Evolutionary conservation across 2,329 filamentous ascomycete species (phyloP), one percentile per base, ranked within the genome.

Genomic region (Cordyceps cicadae): DNA sequence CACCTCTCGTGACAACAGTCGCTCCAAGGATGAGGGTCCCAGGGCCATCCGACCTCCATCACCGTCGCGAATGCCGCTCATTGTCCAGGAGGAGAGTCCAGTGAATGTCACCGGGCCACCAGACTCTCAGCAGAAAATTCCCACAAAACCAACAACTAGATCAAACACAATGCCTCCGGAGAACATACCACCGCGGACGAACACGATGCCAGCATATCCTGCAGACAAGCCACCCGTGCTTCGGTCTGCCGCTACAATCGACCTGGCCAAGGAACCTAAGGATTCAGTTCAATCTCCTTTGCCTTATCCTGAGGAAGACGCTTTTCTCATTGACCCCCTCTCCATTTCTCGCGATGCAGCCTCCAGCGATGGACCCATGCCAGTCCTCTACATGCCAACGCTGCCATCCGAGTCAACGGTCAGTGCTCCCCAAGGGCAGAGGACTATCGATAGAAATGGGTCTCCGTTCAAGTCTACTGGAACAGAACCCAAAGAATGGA

Each of bases 251-350:
- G 51, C 51, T 24, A 60, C 58, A 26, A 49, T 60, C 43, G 50
- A 50, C 34, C 17, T 54, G 14, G 21, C 21, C 19, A 49, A 54
- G 14, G 41, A 60, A 8, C 39, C 57, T 43, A 26, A 49, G 12
- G 29, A 39, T 24, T 15, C 29, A 15, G 14, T 54, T 11, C 65
- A 69, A 34, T 53, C 67, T 5, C 65, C 67, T 29, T 66, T 73
- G 11, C 73, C 74, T n/a, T 76, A 76, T 61, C 73, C 74, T 3
- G 71, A 75, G n/a, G 74, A 75, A 49, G 70, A 75, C 21, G 68
- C 69, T 19, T 62, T 65, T 12, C 41, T 39, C 48, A 24, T 61
- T 15, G 60, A 61, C 29, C 65, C 70, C 21, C 56, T 69, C 2
- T 67, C 68, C 49, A 37, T 26, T 57, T 49, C 58, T 17, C 51